Conservation (phyloP, 2,329 filamentous ascomycete species). For the Colletotrichum musicola region DNA sequence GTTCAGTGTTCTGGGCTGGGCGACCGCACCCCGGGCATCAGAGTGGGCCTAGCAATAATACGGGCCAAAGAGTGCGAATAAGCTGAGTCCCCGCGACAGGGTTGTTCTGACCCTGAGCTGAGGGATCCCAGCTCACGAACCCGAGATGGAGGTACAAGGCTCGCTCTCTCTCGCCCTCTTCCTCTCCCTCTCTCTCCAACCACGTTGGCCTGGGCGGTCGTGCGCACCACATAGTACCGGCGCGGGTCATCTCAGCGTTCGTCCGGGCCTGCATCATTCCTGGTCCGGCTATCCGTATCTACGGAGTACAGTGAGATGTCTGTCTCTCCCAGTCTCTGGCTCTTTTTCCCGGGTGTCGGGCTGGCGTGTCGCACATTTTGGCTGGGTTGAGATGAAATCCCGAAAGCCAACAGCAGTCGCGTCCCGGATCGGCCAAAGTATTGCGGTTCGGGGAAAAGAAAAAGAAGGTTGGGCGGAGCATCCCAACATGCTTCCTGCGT, state of each 20-base stretch:
- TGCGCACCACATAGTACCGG: no score
- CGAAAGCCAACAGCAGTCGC: constrained; percentile 7
- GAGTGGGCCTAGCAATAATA: constrained; percentile 28
- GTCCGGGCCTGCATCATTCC: no score
- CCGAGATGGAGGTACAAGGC: constrained; percentile 23
- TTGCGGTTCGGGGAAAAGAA: constrained; percentile 14
- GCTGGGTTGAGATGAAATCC: background rate
- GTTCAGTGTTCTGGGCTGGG: background rate
- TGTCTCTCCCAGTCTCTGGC: no score
- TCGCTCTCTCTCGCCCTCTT: constrained; percentile 10
- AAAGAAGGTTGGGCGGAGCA: constrained; percentile 13
- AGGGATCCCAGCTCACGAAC: constrained; percentile 13
- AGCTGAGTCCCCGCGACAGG: constrained; percentile 27
- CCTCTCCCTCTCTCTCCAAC: background rate
- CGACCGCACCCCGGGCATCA: background rate
- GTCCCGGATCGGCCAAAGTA: constrained; percentile 26
- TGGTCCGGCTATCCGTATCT: no score
- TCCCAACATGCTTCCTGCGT: constrained; percentile 1
- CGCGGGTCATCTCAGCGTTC: no score
- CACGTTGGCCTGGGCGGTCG: no score
- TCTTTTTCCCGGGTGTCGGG: background rate
- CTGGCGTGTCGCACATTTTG: background rate
- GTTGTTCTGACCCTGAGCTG: constrained; percentile 22
- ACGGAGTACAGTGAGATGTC: no score
- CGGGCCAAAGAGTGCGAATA: constrained; percentile 21